Conservation (phyloP, 1,139 yeast species). For the Candida dubliniensis region DNA sequence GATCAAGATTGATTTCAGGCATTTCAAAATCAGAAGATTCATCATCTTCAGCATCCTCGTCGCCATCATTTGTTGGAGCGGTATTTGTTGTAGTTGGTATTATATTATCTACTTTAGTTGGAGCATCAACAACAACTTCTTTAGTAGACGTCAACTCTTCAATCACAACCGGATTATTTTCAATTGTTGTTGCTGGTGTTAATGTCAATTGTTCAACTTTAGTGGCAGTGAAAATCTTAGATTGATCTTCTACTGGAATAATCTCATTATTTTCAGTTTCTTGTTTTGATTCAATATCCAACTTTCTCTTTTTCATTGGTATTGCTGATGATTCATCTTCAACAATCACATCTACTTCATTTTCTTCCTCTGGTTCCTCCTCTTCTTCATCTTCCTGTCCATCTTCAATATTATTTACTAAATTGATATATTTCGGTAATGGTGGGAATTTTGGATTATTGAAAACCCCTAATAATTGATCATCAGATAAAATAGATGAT, state of each 20-base stretch:
- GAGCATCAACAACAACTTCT: neutral
- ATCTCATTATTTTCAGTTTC: neutral
- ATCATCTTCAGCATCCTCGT: slow-evolving; percentile 17
- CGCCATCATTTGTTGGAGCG: slow-evolving; percentile 11
- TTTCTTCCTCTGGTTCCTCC: slow-evolving; percentile 12
- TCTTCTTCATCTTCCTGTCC: slow-evolving; percentile 21
- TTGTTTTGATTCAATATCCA: neutral
- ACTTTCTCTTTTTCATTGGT: slow-evolving; percentile 15
- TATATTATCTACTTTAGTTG: neutral
- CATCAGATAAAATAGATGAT: slow-evolving; percentile 45
- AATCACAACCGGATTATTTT: neutral
- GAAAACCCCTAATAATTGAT: slow-evolving; percentile 50
- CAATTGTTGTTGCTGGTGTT: too few species aligned
- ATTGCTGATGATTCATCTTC: slow-evolving; percentile 18
- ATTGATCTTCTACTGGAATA: neutral
- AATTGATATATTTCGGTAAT: slow-evolving; percentile 37
- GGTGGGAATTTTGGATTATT: slow-evolving; percentile 82
- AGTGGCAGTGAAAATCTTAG: too few species aligned
- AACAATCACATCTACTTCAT: neutral
- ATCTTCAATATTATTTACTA: slow-evolving; percentile 19
- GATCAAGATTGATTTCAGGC: slow-evolving; percentile 40
- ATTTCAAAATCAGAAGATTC: slow-evolving; percentile 56
- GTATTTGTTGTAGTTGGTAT: slow-evolving; percentile 2
- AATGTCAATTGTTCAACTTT: too few species aligned
- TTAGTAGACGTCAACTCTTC: neutral